phyloP scores from a whole-genome alignment of 306 rosid genomes.

The Morella rubra region DNA sequence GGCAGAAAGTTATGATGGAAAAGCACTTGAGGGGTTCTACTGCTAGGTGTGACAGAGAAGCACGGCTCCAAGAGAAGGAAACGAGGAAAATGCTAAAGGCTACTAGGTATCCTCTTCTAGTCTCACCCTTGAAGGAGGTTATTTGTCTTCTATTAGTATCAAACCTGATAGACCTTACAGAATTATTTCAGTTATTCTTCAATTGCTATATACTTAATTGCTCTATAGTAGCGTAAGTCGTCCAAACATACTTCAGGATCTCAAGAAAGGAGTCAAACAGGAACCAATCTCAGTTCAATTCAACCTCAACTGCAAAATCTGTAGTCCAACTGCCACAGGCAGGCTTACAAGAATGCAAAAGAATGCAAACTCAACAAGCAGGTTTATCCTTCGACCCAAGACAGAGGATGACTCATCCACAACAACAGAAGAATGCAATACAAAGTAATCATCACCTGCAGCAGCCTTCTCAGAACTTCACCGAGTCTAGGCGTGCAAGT shows the following conservation, averaged over 20 bases:
- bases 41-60: conserved; percentile 74
- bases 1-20: conserved; percentile 63
- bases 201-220: conserved; percentile 8
- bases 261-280: conserved; percentile 36
- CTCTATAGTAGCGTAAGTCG: not conserved
- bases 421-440: not conserved
- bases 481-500: not conserved
- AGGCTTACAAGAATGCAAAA: not conserved
- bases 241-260: conserved; percentile 42
- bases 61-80: conserved; percentile 59
- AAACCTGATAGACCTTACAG: not conserved
- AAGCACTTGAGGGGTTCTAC: conserved; percentile 75
- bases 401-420: not conserved
- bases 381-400: not conserved
- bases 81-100: conserved; percentile 36
- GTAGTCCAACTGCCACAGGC: not conserved
- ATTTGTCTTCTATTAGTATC: conserved; percentile 2
- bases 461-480: conserved; percentile 16
- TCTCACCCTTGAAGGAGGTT: not conserved
- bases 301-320: conserved; percentile 18
- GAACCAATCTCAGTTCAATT: conserved; percentile 39
- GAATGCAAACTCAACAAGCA: conserved; percentile 13
- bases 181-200: not conserved
- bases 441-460: conserved; percentile 12
- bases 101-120: conserved; percentile 44